A percentile compares a stretch with the other conserved stretches of the same genome.
Conservation (phyloP, 495 filamentous ascomycete species). For the Neurospora discreta region DNA sequence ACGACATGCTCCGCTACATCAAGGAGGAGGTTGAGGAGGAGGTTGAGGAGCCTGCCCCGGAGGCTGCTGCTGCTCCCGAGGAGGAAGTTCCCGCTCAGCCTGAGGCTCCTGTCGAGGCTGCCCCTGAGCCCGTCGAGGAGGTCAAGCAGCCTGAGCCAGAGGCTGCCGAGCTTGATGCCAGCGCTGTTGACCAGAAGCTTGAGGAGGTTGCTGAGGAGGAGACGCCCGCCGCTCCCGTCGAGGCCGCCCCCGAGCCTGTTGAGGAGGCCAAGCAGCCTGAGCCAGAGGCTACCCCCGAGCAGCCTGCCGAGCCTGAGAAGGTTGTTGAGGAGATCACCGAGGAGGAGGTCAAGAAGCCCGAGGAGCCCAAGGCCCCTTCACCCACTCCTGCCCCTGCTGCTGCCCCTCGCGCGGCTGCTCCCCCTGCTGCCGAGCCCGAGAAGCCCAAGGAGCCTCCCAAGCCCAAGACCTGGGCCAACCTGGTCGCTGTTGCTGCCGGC, state of each 20-base stretch:
- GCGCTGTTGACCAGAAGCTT: constrained; percentile 36
- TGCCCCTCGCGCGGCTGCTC: constrained; percentile 24
- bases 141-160: constrained; percentile 36
- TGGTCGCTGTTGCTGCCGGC: constrained; percentile 41
- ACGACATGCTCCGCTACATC: constrained; percentile 93
- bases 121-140: constrained; percentile 32
- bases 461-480: constrained; percentile 86
- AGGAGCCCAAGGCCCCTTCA: constrained; percentile 46
- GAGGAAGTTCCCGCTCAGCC: constrained; percentile 19
- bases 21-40: constrained; percentile 63
- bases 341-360: constrained; percentile 37
- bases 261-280: constrained; percentile 39
- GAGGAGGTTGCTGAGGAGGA: constrained; percentile 34
- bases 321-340: constrained; percentile 33
- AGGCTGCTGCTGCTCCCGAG: constrained; percentile 33
- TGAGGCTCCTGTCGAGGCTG: constrained; percentile 34
- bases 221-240: constrained; percentile 31
- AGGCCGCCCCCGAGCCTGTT: constrained; percentile 27
- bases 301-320: constrained; percentile 24
- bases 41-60: constrained; percentile 28
- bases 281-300: constrained; percentile 25
- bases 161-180: constrained; percentile 34
- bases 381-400: constrained; percentile 33
- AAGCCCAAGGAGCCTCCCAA: constrained; percentile 34
- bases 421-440: constrained; percentile 27